These are phyloP conservation scores for Aspergillus sclerotiicarbonarius DNA, from an alignment of 495 filamentous ascomycete genomes.

Conservation along the genomic window DNA sequence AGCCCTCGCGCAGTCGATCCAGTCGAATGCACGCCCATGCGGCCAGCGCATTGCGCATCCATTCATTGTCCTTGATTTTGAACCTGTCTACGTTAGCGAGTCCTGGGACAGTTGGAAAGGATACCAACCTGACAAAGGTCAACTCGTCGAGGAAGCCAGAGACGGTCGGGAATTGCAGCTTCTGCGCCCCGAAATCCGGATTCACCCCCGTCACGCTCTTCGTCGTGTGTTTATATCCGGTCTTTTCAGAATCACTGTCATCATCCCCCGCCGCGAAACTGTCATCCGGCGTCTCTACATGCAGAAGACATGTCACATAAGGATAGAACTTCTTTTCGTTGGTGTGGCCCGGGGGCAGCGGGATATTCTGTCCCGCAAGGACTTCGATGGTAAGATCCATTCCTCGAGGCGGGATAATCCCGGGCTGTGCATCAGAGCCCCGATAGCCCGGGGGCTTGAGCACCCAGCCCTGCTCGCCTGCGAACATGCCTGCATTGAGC, in stretches of 20 bases:
- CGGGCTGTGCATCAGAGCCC: slow-evolving; percentile 27
- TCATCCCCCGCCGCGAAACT: slow-evolving; percentile 34
- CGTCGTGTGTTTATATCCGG: slow-evolving; percentile 69
- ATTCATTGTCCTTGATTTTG: slow-evolving; percentile 79
- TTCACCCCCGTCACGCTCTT: slow-evolving; percentile 58
- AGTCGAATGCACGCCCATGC: slow-evolving; percentile 88
- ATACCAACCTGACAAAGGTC: slow-evolving; percentile 70
- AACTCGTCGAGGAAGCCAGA: slow-evolving; percentile 71
- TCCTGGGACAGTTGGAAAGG: slow-evolving; percentile 2
- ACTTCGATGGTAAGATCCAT: slow-evolving; percentile 51
- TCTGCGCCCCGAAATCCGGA: slow-evolving; percentile 68
- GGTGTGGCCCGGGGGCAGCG: slow-evolving; percentile 48
- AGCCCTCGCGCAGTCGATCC: slow-evolving; percentile 71
- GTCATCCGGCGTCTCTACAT: slow-evolving; percentile 60
- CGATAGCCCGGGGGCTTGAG: slow-evolving; percentile 75
- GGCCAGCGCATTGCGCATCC: slow-evolving; percentile 70
- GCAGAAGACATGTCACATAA: slow-evolving; percentile 79
- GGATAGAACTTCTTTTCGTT: slow-evolving; percentile 63
- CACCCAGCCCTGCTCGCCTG: slow-evolving; percentile 74
- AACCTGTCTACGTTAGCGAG: slow-evolving; percentile 52
- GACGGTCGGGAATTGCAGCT: slow-evolving; percentile 59
- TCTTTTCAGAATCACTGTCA: slow-evolving; percentile 45
- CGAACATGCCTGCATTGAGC: slow-evolving; percentile 93
- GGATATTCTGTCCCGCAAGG: slow-evolving; percentile 52
- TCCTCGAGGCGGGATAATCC: slow-evolving; percentile 24